Evolutionary conservation across 345 rosid genomes (phyloP), one percentile per base, ranked within the genome.

Genomic region (Eucalyptus pauciflora): DNA sequence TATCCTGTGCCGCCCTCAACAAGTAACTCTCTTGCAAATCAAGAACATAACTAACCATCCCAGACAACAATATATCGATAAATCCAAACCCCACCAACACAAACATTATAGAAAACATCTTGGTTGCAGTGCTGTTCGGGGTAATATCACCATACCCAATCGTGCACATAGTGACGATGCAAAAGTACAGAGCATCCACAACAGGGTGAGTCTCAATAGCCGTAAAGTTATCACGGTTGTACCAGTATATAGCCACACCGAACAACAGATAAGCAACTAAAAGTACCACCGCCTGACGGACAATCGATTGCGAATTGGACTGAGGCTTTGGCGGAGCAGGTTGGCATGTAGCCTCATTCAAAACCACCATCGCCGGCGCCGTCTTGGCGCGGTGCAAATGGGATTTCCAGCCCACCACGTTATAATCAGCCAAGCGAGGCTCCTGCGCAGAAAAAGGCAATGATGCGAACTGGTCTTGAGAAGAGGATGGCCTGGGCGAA

Each of bases 361-460:
- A 67, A 76, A 90, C 10, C 56, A 92, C 94, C 86, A 97, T 94
- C 14, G 99, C 95, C 2, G 99, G 98, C 8, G 98, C 98, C 4
- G 98, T 95, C 90, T 94, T 98, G 79, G 93, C 93, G 89, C 98
- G 91, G 92, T 96, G 98, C 67, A 92, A 94, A 88, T 90, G 87
- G 54, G 85, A 87, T 45, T 86, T 91, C 46, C 56, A 7, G 13
- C 81, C 9, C 46, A n/a, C 29, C 88, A 85, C 31, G 60, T 71
- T 31, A 37, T 41, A 37, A 76, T 76, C 83, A 76, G 1, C 25
- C 83, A 6, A 20, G 48, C 83, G 27, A 76, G 83, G 7, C 46
- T 76, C 83, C 13, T 76, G 83, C 48, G 27, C 48, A 37, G 43
- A 37, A 20, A 76, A 5, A 41, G 46, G 8, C 48, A 43, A 43